A percentile compares a stretch with the other conserved stretches of the same genome.
Evolutionary conservation across 2,329 filamentous ascomycete genomes (phyloP).

Genomic region (Didymella lethalis): DNA sequence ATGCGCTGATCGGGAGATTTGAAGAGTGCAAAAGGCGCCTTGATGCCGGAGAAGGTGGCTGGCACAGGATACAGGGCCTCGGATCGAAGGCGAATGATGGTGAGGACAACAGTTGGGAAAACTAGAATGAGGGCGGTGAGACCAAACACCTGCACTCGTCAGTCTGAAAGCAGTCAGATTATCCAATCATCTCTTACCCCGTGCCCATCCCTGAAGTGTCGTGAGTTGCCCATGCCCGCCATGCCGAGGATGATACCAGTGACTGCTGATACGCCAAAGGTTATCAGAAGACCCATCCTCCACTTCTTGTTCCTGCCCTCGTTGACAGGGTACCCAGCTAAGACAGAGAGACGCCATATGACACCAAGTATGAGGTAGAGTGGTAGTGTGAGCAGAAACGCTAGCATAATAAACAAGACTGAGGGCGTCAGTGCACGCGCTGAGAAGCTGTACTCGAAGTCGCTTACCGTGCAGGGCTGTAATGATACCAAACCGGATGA

Average conservation of each 20-base stretch:
- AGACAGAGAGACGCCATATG: slow-evolving; percentile 34
- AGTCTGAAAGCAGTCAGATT: neutral
- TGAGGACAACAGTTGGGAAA: slow-evolving; percentile 28
- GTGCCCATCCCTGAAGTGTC: slow-evolving; percentile 37
- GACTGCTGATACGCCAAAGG: slow-evolving; percentile 29
- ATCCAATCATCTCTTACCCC: slow-evolving; percentile 25
- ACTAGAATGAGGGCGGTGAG: slow-evolving; percentile 33
- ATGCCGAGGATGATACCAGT: slow-evolving; percentile 36
- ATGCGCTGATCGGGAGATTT: slow-evolving; percentile 34
- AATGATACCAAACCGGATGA: slow-evolving; percentile 30
- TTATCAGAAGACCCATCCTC: slow-evolving; percentile 31
- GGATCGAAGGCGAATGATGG: slow-evolving; percentile 35
- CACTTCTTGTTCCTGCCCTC: slow-evolving; percentile 38
- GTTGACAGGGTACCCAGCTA: slow-evolving; percentile 36
- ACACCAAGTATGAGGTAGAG: slow-evolving; percentile 38
- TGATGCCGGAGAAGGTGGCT: slow-evolving; percentile 30
- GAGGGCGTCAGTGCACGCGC: neutral
- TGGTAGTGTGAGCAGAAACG: slow-evolving; percentile 39
- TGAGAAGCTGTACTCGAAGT: accelerated
- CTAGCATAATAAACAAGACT: slow-evolving; percentile 34
- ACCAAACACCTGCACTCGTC: slow-evolving; percentile 33
- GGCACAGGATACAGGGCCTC: slow-evolving; percentile 29
- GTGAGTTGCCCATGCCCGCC: slow-evolving; percentile 35
- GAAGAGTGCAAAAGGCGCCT: slow-evolving; percentile 30
- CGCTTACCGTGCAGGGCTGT: slow-evolving; percentile 37